Base-by-base conservation (phyloP, 495 filamentous ascomycete genomes). In the Xylaria sp. region DNA sequence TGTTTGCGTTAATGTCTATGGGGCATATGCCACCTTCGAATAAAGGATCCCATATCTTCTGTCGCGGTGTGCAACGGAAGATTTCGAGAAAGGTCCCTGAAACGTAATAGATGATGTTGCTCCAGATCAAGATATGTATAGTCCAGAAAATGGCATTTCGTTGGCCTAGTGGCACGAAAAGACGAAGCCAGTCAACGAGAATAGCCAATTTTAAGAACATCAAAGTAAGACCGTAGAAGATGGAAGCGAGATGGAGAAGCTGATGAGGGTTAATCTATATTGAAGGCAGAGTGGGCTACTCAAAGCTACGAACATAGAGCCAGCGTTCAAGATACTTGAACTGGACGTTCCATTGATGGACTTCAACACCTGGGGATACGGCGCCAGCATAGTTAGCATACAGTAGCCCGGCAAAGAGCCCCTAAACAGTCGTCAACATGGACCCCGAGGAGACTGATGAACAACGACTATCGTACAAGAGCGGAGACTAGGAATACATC, bases 91-190 rank as follows among this genome's bases (percentile, higher is more conserved):
- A 73, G 24, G 73, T 72, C 21, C 77, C 72, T 40, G 76, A 55
- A 0, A 62, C 43, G 17, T 78, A 75, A 68, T 77, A 78, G 5
- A 72, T 67, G 3, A 64, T 62, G 31, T 80, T 77, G n/a, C 72
- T 41, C 31, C 72, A 74, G 3, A 81, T 66, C 1, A 82, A 53
- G 7, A 19, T 53, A 24, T 79, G 75, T 40, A 79, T 75, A 31
- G 31, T 50, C 74, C 74, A 81, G 37, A 78, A 73, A 53, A 78
- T 76, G 19, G 71, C 5, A 64, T 80, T 74, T 2, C 75, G 55
- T 8, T 62, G 64, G 15, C 71, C 71, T 9, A 6, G 61, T 0
- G 69, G 67, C 1, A 77, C 65, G 48, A 77, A 70, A 21, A 77
- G 71, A 29, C 71, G 71, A 17, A 66, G 69, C 73, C 73, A 77